These are phyloP conservation scores for Acacia concinna DNA, from an alignment of 331 rosid genomes.

Conservation along the genomic window DNA sequence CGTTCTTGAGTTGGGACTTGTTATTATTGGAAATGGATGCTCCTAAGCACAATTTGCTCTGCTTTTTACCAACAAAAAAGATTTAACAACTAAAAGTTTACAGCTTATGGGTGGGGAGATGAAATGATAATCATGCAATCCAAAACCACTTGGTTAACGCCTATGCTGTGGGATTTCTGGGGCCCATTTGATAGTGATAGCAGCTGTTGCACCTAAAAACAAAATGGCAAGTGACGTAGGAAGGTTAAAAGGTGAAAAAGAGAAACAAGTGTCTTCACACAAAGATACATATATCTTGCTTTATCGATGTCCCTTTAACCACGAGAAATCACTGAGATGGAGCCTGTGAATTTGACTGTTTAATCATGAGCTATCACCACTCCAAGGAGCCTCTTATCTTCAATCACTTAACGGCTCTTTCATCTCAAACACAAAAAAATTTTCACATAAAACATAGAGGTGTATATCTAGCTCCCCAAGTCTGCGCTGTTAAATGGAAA, in stretches of 20 bases:
- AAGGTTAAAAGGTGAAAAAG: slow-evolving; percentile 17
- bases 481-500: neutral
- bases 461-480: too few species aligned
- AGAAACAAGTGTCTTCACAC: neutral
- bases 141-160: neutral
- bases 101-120: slow-evolving; percentile 20
- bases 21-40: slow-evolving; percentile 27
- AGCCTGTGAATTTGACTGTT: slow-evolving; percentile 38
- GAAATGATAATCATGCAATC: neutral
- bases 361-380: neutral
- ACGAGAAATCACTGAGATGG: slow-evolving; percentile 2
- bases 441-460: neutral
- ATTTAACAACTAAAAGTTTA: slow-evolving; percentile 16
- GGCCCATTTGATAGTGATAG: slow-evolving; percentile 30
- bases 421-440: neutral
- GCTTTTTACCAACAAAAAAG: slow-evolving; percentile 15
- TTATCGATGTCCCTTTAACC: neutral
- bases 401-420: slow-evolving; percentile 7
- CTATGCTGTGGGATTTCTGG: slow-evolving; percentile 11
- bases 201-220: neutral
- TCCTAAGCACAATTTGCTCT: slow-evolving; percentile 9
- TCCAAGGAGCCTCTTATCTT: slow-evolving; percentile 4
- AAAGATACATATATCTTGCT: neutral
- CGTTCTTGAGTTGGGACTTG: neutral
- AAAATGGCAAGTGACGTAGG: slow-evolving; percentile 30